Evolutionary conservation across 345 rosid species (phyloP), one percentile per base, ranked within the genome.

Genomic region (Syzygium aromaticum): DNA sequence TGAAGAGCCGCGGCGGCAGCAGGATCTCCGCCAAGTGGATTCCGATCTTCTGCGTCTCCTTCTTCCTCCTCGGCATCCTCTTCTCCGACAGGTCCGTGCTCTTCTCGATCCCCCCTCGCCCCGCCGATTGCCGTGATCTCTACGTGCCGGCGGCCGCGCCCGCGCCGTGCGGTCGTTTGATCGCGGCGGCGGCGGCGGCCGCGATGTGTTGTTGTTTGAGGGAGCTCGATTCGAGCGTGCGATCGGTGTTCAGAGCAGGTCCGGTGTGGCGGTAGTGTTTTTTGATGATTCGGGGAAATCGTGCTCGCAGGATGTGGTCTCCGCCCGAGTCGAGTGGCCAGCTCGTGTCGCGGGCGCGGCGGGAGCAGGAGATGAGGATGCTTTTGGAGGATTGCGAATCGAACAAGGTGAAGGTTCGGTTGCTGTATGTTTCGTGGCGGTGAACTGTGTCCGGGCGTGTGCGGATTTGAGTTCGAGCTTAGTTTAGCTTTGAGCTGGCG

Each of bases 21-120:
- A 94, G 90, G 87, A 63, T 95, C 56, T 94, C 98, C 82, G 61
- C 90, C 23, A 94, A 86, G 92, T 96, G 98, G 99, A 91, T 98
- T 89, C 98, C 98, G 1, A 84, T 95, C 59, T 46, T 98, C 90
- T 98, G 99, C 89, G 86, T 91, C 78, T 93, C 89, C 85, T 96
- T 89, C 92, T 98, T 96, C 89, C 90, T 91, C 89, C 93, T 96
- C 84, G 99, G 99, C 84, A 89, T 92, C 53, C 89, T 96, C 91
- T 90, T 95, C 95, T 92, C 96, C 86, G 91, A 90, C 92, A 92
- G 97, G 99, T 98, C 11, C 53, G 10, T 33, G 16, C 78, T 49
- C n/a, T 52, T 25, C 85, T 61, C 51, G 19, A 86, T 52, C 27
- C n/a, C 28, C 64, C 28, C 28, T 15, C 16, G 22, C 49, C 80